Evolutionary conservation across 2,329 filamentous ascomycete genomes (phyloP).

Genomic region (Massarina eburnea): DNA sequence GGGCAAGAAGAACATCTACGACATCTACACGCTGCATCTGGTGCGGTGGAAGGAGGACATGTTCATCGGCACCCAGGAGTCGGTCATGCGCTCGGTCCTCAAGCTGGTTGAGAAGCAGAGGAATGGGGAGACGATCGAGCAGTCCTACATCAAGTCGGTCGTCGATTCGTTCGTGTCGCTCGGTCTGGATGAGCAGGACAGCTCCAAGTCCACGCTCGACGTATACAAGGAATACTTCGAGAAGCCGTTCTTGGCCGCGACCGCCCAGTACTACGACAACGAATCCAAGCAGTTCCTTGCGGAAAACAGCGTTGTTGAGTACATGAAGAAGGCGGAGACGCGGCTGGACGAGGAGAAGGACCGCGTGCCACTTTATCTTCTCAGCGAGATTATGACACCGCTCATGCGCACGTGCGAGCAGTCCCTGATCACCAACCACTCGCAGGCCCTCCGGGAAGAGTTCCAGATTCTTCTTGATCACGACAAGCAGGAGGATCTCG

Average conservation of each 20-base stretch:
- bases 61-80: conserved; percentile 78
- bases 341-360: conserved; percentile 91
- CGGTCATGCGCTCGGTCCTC: conserved; percentile 93
- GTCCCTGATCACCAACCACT: conserved; percentile 87
- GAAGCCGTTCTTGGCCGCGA: conserved; percentile 84
- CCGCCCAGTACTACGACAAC: conserved; percentile 80
- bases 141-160: conserved; percentile 93
- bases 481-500: conserved; percentile 92
- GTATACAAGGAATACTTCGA: conserved; percentile 94
- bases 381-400: conserved; percentile 81
- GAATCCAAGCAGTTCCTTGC: conserved; percentile 94
- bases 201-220: conserved; percentile 89
- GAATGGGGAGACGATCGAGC: conserved; percentile 96
- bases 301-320: conserved; percentile 96
- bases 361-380: conserved; percentile 86
- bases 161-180: conserved; percentile 95
- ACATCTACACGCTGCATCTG: conserved; percentile 95
- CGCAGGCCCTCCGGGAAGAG: conserved; percentile 82
- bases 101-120: conserved; percentile 96
- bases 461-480: conserved; percentile 94
- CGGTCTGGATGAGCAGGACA: conserved; percentile 89
- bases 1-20: conserved; percentile 96
- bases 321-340: conserved; percentile 98
- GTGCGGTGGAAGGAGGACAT: conserved; percentile 94
- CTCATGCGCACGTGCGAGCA: conserved; percentile 87